Evolutionary conservation across 352 stramenopile genomes (phyloP).

Genomic region (Albugo laibachii): DNA sequence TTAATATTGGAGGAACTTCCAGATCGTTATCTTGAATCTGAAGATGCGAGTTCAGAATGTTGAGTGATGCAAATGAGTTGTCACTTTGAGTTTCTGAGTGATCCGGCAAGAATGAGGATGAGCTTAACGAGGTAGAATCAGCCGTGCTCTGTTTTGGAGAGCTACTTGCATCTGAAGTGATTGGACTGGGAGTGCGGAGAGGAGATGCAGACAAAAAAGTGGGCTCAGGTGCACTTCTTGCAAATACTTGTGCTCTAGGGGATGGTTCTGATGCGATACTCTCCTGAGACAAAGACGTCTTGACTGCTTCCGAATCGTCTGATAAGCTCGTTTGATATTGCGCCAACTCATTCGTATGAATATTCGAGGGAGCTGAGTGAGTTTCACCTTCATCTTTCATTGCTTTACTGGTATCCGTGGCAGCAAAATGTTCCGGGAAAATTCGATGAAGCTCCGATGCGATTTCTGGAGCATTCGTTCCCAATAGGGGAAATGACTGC

Average conservation of each 20-base stretch:
- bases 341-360: too few species aligned
- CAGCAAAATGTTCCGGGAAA: slow-evolving; percentile 65
- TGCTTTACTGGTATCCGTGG: slow-evolving; percentile 24
- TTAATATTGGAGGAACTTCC: slow-evolving; percentile 29
- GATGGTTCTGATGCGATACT: too few species aligned
- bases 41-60: slow-evolving; percentile 8
- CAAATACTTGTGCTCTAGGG: too few species aligned
- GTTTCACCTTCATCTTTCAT: too few species aligned
- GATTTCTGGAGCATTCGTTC: slow-evolving; percentile 41
- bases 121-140: slow-evolving; percentile 31
- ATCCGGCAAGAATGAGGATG: slow-evolving; percentile 54
- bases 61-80: slow-evolving; percentile 6
- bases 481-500: slow-evolving; percentile 56
- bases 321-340: too few species aligned
- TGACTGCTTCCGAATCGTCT: too few species aligned
- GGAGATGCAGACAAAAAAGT: slow-evolving; percentile 17
- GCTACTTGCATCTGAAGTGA: slow-evolving; percentile 39
- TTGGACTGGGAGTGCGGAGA: slow-evolving; percentile 32
- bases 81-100: slow-evolving; percentile 19
- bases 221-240: too few species aligned
- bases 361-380: too few species aligned
- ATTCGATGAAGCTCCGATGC: slow-evolving; percentile 57
- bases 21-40: slow-evolving; percentile 6
- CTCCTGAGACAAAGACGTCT: too few species aligned
- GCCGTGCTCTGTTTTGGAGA: slow-evolving; percentile 5